Conservation (phyloP, 1,284 basidiomycete species). For the Gymnopus androsaceus region DNA sequence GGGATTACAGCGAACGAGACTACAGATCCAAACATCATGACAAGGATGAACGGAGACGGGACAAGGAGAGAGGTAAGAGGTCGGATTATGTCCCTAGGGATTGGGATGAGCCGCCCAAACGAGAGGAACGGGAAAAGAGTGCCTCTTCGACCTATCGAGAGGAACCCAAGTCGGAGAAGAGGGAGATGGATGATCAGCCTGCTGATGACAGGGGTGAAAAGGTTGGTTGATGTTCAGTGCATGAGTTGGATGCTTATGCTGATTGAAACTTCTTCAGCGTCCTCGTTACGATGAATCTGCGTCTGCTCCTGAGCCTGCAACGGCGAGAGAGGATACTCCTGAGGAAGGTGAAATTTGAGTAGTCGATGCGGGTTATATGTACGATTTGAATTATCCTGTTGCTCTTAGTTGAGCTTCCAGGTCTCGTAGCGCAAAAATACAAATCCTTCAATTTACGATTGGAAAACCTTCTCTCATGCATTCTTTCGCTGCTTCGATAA, state of each 20-base stretch:
- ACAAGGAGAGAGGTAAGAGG: constrained; percentile 35
- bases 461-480: no score
- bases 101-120: constrained; percentile 34
- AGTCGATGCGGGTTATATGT: not conserved
- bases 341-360: constrained; percentile 82
- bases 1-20: constrained; percentile 39
- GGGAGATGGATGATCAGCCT: constrained; percentile 43
- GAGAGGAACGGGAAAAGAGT: constrained; percentile 55
- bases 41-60: constrained; percentile 43
- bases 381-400: not conserved
- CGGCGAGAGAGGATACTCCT: constrained; percentile 58
- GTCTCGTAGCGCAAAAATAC: no score
- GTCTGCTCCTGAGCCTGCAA: constrained; percentile 35
- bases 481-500: no score
- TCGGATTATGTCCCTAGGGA: constrained; percentile 43
- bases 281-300: constrained; percentile 51
- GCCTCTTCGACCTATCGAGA: constrained; percentile 39
- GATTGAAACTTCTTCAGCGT: constrained; percentile 40
- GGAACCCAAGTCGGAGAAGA: constrained; percentile 44
- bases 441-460: no score
- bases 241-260: constrained; percentile 17
- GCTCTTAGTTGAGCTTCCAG: not conserved
- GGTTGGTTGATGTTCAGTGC: constrained; percentile 37
- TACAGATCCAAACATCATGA: constrained; percentile 39
- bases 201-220: constrained; percentile 63